A percentile compares a stretch with the other conserved stretches of the same genome.
phyloP scores from a whole-genome alignment of 208 protist species.

The Crithidia bombi region DNA sequence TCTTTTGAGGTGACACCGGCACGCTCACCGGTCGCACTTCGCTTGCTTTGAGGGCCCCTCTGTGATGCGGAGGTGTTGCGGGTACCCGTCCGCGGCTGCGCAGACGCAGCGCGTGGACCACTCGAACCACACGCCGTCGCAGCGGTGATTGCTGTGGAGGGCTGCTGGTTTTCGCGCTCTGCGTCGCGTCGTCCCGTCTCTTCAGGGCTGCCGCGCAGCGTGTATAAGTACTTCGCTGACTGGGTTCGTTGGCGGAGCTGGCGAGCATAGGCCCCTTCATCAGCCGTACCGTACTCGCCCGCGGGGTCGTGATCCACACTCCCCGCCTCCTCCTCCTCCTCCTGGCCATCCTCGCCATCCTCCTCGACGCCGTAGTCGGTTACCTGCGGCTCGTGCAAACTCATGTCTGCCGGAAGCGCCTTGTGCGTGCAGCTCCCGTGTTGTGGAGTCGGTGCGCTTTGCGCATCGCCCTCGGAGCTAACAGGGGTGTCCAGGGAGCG shows the following conservation, averaged over 20 bases:
- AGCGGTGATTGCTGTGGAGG: not conserved
- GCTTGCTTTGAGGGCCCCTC: not conserved
- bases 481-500: not conserved
- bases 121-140: not conserved
- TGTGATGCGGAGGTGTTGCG: not conserved
- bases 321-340: not conserved
- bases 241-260: slow-evolving; percentile 39
- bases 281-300: not conserved
- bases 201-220: not conserved
- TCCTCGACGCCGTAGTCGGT: slow-evolving; percentile 9
- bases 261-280: slow-evolving; percentile 33
- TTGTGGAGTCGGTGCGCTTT: not conserved
- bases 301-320: not conserved
- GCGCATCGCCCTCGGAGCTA: not conserved
- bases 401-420: slow-evolving; percentile 33
- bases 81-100: not conserved
- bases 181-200: not conserved
- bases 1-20: no score
- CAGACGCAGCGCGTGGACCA: not conserved
- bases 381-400: slow-evolving; percentile 21
- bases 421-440: not conserved
- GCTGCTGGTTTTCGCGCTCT: not conserved
- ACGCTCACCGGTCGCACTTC: not conserved
- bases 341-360: not conserved
- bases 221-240: slow-evolving; percentile 28